Percentiles rank a stretch among this genome's conserved stretches.
Conservation (phyloP, 495 filamentous ascomycete species). For the Diplogelasinospora grovesii region DNA sequence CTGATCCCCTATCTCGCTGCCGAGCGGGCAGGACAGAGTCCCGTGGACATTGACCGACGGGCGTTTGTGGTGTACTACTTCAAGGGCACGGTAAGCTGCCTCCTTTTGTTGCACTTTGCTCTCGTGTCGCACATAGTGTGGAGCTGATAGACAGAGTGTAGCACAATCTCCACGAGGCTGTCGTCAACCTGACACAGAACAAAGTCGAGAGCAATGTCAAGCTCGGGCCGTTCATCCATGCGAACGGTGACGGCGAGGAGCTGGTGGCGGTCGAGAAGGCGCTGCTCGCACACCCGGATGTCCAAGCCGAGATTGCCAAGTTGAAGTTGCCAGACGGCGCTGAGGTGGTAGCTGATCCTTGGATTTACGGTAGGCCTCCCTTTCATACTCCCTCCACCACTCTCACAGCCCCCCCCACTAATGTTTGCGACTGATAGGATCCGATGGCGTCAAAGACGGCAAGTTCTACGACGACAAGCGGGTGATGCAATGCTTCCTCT, state of each 20-base stretch:
- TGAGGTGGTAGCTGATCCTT: conserved; percentile 57
- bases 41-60: conserved; percentile 39
- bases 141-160: too few species aligned
- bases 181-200: conserved; percentile 48
- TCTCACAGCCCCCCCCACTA: too few species aligned
- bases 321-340: conserved; percentile 57
- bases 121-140: too few species aligned
- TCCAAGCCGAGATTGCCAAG: conserved; percentile 58
- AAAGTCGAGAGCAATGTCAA: conserved; percentile 54
- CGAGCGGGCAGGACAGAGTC: conserved; percentile 16
- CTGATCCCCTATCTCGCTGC: conserved; percentile 42
- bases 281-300: conserved; percentile 47
- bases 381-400: too few species aligned
- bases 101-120: too few species aligned
- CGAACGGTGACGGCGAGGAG: conserved; percentile 53
- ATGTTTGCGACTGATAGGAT: conserved; percentile 35
- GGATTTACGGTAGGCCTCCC: conserved; percentile 59
- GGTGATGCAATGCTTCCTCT: conserved; percentile 61
- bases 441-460: conserved; percentile 55
- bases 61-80: conserved; percentile 59
- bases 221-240: conserved; percentile 50
- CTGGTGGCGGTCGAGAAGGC: conserved; percentile 53
- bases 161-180: conserved; percentile 62
- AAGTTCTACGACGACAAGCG: conserved; percentile 48
- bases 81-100: conserved; percentile 47